Evolutionary conservation across 2,329 filamentous ascomycete genomes (phyloP).

Genomic region (Claviceps sorghi): DNA sequence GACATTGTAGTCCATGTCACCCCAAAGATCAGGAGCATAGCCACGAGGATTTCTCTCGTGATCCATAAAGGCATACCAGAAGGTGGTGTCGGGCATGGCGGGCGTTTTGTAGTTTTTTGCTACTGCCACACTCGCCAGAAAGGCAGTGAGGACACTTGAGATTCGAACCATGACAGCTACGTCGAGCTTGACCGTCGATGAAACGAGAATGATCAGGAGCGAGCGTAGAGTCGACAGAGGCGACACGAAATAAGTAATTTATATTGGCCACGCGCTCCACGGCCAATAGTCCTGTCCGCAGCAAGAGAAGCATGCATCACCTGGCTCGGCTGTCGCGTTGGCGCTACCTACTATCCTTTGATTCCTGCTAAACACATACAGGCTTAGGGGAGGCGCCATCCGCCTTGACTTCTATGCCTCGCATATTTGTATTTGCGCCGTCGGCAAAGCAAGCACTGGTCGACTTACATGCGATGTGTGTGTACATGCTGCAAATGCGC

Average conservation of each 20-base stretch:
- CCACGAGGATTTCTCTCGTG: constrained; percentile 23
- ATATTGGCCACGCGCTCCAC: background rate
- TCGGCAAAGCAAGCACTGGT: no score
- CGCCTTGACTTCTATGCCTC: no score
- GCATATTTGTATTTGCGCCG: background rate
- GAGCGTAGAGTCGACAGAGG: background rate
- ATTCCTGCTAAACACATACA: background rate
- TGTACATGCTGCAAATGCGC: no score
- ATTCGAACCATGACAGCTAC: constrained; percentile 9
- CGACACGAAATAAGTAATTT: background rate
- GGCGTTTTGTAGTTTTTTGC: constrained; percentile 2
- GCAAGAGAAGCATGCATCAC: no score
- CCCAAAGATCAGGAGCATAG: constrained; percentile 25
- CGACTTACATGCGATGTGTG: no score
- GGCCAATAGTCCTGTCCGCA: no score
- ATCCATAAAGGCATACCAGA: constrained; percentile 30
- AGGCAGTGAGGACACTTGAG: constrained; percentile 5
- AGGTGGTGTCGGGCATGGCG: constrained; percentile 11
- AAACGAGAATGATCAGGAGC: background rate
- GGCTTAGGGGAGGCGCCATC: background rate
- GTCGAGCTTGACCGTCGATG: background rate
- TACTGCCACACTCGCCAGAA: constrained; percentile 9
- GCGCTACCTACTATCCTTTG: no score
- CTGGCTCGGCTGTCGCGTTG: no score
- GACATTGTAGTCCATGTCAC: constrained; percentile 22